Evolutionary conservation across 177 flowering plant genomes (phyloP), one percentile per base, ranked within the genome.

Genomic region (Telopea speciosissima): DNA sequence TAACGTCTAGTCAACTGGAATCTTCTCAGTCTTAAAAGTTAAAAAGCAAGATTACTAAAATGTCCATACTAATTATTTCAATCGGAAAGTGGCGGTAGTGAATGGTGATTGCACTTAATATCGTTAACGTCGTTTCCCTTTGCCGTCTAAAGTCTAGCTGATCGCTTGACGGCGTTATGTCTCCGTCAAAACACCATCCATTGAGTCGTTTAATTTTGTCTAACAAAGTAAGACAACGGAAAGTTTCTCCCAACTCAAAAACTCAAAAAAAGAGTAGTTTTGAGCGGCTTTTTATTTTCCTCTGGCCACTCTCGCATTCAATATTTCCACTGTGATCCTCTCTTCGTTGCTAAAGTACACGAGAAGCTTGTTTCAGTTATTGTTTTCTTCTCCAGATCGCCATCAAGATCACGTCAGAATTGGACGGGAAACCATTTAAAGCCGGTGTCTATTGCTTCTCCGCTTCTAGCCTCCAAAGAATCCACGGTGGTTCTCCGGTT

Each of bases 361-460:
- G 78, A 70, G 81, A 75, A 75, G 12, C 74, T 61, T 64, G 72
- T 42, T 75, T 67, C 24, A 72, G 23, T 61, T 66, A 66, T 42
- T 19, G 44, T 1, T 12, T 44, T 58, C 69, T 22, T 21, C 10
- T 66, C 45, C 31, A 17, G 59, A 22, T 66, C 31, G 2, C 31
- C 31, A 28, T 28, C 56, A 8, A 42, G 31, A 52, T 52, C 61
- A 24, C 54, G 54, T 49, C 54, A 19, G 54, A 49, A 16, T 49
- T 13, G 17, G 19, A 12, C 49, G 17, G 54, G 13, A 49, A 49
- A 49, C 19, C 54, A 49, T 11, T 36, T 2, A 36, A 5, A 36
- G 7, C 54, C 4, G 3, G 54, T 49, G 54, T 49, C 13, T 49
- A 49, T 8, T 58, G 22, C n/a, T 19, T 49, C n/a, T 49, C n/a